phyloP scores from a whole-genome alignment of 495 filamentous ascomycete species.

The Penicillium paxilli region DNA sequence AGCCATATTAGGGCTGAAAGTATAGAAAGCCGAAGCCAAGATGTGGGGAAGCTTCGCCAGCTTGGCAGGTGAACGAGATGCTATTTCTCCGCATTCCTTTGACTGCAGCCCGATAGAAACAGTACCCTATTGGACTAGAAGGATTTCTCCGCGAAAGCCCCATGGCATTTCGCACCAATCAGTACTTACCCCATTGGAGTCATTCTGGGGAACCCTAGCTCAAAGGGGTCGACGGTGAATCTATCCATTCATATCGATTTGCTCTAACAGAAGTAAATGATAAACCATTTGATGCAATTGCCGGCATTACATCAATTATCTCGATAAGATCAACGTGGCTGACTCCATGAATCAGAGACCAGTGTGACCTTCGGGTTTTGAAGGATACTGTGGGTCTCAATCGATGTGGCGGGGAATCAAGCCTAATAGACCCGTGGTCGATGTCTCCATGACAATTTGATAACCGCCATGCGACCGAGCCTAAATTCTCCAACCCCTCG shows the following conservation, averaged over 20 bases:
- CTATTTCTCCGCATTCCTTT: not conserved
- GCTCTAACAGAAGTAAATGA: not conserved
- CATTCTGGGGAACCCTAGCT: not conserved
- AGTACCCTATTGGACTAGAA: not conserved
- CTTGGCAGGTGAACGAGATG: not conserved
- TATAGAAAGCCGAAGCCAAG: not conserved
- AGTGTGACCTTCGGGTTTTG: not conserved
- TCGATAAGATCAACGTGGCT: not conserved
- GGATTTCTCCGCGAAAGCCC: not conserved
- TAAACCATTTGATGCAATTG: not conserved
- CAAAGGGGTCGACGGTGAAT: not conserved
- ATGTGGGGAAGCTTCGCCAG: not conserved
- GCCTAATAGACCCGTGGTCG: not conserved
- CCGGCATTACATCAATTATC: not conserved
- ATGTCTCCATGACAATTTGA: not conserved
- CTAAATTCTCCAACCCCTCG: not conserved
- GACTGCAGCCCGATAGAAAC: not conserved
- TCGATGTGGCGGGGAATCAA: not conserved
- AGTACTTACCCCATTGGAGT: not conserved
- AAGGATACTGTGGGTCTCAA: not conserved
- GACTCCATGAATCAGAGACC: not conserved
- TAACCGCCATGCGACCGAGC: not conserved
- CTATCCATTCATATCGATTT: not conserved
- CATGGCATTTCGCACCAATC: not conserved
- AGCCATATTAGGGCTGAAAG: not conserved